Conservation (phyloP, 371 early-diverging fungal species). For the Mucor piriformis region DNA sequence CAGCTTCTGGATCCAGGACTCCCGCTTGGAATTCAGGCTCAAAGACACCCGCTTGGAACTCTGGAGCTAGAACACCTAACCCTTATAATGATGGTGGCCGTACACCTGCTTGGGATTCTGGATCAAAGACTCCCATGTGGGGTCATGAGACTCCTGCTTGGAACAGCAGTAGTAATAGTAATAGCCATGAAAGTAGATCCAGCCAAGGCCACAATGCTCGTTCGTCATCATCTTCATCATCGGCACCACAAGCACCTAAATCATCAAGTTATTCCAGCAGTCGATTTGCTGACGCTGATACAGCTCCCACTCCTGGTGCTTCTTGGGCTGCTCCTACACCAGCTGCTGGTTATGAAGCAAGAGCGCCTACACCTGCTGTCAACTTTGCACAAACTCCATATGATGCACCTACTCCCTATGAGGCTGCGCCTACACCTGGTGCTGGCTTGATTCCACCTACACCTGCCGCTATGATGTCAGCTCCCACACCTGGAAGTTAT, state of each 20-base stretch:
- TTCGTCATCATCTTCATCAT: not conserved
- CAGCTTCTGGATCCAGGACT: slow-evolving; percentile 61
- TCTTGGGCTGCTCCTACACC: slow-evolving; percentile 44
- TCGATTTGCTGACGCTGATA: slow-evolving; percentile 33
- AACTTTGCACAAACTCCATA: slow-evolving; percentile 43
- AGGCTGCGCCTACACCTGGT: slow-evolving; percentile 48
- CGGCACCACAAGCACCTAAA: slow-evolving; percentile 46
- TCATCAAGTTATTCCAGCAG: slow-evolving; percentile 52
- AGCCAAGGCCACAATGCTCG: slow-evolving; percentile 2
- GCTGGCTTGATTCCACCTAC: slow-evolving; percentile 55
- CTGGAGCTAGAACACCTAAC: slow-evolving; percentile 72
- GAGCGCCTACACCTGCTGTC: slow-evolving; percentile 52
- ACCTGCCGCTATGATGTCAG: slow-evolving; percentile 56
- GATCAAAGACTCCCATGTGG: slow-evolving; percentile 63
- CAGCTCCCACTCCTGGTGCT: slow-evolving; percentile 49
- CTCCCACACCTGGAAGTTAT: slow-evolving; percentile 51
- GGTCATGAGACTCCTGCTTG: slow-evolving; percentile 77
- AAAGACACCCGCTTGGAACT: slow-evolving; percentile 66
- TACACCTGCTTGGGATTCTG: slow-evolving; percentile 75
- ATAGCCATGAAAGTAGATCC: slow-evolving; percentile 22
- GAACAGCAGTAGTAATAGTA: slow-evolving; percentile 62
- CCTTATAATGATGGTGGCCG: slow-evolving; percentile 66
- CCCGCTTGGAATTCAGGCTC: slow-evolving; percentile 79
- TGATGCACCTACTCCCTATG: slow-evolving; percentile 41
- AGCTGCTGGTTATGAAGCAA: slow-evolving; percentile 38